These are phyloP conservation scores for Talaromyces marneffei DNA, from an alignment of 2,329 filamentous ascomycete species.

Conservation along the genomic window DNA sequence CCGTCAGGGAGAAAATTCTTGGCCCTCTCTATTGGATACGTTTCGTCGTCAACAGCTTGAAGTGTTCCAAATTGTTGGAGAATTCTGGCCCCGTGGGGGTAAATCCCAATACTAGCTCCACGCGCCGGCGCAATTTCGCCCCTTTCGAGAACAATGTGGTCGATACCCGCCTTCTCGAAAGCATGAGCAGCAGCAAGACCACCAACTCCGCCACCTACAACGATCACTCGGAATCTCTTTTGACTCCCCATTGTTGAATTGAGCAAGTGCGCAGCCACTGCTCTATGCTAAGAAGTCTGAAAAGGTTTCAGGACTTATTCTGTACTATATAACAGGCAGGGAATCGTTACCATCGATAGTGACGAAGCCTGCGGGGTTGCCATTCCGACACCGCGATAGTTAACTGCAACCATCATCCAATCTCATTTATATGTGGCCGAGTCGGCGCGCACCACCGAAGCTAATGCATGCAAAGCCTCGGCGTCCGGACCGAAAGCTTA, in stretches of 20 bases:
- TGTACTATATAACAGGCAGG: no score
- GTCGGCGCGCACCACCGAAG: no score
- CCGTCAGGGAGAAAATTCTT: background rate
- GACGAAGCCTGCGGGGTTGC: no score
- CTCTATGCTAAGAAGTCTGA: no score
- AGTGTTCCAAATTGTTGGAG: background rate
- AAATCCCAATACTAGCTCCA: background rate
- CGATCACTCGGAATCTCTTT: background rate
- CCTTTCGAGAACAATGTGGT: background rate
- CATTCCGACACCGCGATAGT: no score
- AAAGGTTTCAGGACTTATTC: no score
- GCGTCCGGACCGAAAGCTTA: no score
- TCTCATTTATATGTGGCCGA: no score
- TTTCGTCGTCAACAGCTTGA: background rate
- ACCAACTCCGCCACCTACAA: background rate
- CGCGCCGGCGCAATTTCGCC: background rate
- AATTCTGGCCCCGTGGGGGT: background rate
- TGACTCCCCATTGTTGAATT: background rate
- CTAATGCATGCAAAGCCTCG: no score
- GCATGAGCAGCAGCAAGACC: background rate
- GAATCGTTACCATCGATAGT: no score
- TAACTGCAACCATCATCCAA: no score
- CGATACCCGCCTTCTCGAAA: background rate
- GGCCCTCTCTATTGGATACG: background rate
- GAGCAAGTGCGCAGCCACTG: no score